phyloP scores from a whole-genome alignment of 2,329 filamentous ascomycete genomes.

The Penicillium janthinellum region DNA sequence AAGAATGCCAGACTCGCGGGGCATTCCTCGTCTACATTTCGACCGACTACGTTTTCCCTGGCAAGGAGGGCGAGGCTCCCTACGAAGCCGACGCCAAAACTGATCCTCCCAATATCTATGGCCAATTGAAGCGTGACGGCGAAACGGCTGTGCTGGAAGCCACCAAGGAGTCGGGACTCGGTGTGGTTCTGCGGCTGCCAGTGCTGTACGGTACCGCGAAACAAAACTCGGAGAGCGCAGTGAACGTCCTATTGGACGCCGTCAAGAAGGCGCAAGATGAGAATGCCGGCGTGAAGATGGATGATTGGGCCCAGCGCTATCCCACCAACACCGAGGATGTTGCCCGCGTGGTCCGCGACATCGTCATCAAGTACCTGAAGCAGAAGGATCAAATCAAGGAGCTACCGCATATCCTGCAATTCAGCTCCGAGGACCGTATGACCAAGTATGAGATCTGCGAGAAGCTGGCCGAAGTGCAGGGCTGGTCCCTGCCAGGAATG shows the following conservation, averaged over 20 bases:
- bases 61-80: constrained; percentile 78
- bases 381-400: constrained; percentile 50
- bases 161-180: constrained; percentile 56
- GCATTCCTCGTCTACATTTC: constrained; percentile 64
- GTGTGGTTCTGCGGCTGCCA: constrained; percentile 75
- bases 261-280: constrained; percentile 72
- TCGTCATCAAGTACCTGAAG: constrained; percentile 68
- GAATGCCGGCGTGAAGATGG: constrained; percentile 69
- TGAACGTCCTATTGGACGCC: constrained; percentile 77
- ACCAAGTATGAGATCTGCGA: constrained; percentile 91
- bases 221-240: constrained; percentile 72
- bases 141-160: constrained; percentile 69
- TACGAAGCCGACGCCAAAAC: constrained; percentile 68
- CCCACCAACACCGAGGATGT: constrained; percentile 90
- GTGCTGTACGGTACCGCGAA: constrained; percentile 81
- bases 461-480: constrained; percentile 76
- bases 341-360: constrained; percentile 73
- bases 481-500: constrained; percentile 68
- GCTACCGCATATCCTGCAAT: constrained; percentile 75
- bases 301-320: constrained; percentile 81
- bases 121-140: constrained; percentile 72
- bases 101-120: constrained; percentile 76
- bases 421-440: constrained; percentile 80
- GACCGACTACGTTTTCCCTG: constrained; percentile 76
- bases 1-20: constrained; percentile 60